These are phyloP conservation scores for Citrus australasica DNA, from an alignment of 345 rosid species.

Conservation along the genomic window DNA sequence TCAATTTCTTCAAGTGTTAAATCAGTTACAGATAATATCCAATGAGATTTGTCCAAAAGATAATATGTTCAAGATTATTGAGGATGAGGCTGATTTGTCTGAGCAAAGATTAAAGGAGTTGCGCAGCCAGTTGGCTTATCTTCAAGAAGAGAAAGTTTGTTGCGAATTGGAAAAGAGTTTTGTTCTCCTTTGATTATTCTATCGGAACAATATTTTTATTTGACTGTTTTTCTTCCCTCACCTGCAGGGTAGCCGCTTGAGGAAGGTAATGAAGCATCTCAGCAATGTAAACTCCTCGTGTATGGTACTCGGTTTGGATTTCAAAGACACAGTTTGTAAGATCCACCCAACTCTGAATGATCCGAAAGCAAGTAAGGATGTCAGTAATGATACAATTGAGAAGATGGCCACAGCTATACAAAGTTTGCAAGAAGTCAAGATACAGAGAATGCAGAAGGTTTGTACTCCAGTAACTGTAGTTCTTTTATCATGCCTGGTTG, in stretches of 20 bases:
- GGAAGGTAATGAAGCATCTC: slow-evolving; percentile 40
- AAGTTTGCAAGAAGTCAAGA: slow-evolving; percentile 45
- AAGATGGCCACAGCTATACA: slow-evolving; percentile 42
- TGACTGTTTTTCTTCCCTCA: neutral
- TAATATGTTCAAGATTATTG: slow-evolving; percentile 21
- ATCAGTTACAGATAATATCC: slow-evolving; percentile 42
- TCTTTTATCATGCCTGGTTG: neutral
- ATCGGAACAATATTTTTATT: neutral
- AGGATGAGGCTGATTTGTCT: slow-evolving; percentile 51
- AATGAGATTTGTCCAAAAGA: slow-evolving; percentile 40
- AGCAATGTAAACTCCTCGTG: slow-evolving; percentile 43
- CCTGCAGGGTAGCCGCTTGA: slow-evolving; percentile 44
- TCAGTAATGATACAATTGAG: slow-evolving; percentile 43
- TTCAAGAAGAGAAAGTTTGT: slow-evolving; percentile 61
- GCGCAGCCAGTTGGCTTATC: slow-evolving; percentile 32
- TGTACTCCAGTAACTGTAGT: neutral
- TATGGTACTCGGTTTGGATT: slow-evolving; percentile 61
- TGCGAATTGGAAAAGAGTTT: neutral
- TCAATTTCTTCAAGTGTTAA: slow-evolving; percentile 45
- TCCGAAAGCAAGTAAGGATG: slow-evolving; percentile 36
- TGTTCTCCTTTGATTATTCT: neutral
- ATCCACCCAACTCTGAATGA: slow-evolving; percentile 46
- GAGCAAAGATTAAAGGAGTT: slow-evolving; percentile 50
- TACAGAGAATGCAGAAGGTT: slow-evolving; percentile 61
- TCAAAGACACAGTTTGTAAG: slow-evolving; percentile 30